Evolutionary conservation across 371 early-diverging fungal species (phyloP).

Genomic region (Syncephalis plumigaleata): DNA sequence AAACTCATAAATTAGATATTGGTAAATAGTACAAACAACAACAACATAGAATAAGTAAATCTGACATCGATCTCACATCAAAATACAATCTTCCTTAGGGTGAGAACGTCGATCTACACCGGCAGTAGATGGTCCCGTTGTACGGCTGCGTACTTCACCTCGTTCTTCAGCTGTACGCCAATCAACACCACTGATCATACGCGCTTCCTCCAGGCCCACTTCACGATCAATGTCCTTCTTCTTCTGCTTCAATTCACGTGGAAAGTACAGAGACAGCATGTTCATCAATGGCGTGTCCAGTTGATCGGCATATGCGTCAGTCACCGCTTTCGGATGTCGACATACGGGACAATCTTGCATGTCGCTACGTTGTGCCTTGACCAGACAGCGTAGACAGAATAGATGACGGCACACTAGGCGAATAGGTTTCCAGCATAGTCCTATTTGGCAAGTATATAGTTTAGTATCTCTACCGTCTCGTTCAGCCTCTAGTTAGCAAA

Average conservation of each 20-base stretch:
- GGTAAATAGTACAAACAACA: too few species aligned
- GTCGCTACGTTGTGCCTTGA: slow-evolving; percentile 40
- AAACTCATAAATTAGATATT: too few species aligned
- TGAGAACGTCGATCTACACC: too few species aligned
- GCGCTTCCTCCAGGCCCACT: slow-evolving; percentile 38
- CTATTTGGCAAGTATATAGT: slow-evolving; percentile 1
- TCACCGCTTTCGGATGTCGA: slow-evolving; percentile 33
- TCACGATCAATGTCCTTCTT: slow-evolving; percentile 44
- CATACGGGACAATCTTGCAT: slow-evolving; percentile 56
- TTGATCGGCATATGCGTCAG: slow-evolving; percentile 32
- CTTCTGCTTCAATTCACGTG: slow-evolving; percentile 49
- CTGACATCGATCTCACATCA: too few species aligned
- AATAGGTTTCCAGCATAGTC: slow-evolving; percentile 54
- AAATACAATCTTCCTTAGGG: too few species aligned
- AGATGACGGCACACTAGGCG: slow-evolving; percentile 48
- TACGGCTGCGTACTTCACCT: too few species aligned
- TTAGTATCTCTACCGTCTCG: neutral
- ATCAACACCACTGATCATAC: slow-evolving; percentile 23
- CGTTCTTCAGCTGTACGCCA: too few species aligned
- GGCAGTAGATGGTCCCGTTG: too few species aligned
- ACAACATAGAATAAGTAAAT: too few species aligned
- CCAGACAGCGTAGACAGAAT: slow-evolving; percentile 57
- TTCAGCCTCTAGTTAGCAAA: neutral
- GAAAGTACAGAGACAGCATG: slow-evolving; percentile 48
- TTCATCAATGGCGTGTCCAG: slow-evolving; percentile 43